These are phyloP conservation scores for Fomitopsis pulvina DNA, from an alignment of 768 basidiomycete genomes.

Conservation along the genomic window DNA sequence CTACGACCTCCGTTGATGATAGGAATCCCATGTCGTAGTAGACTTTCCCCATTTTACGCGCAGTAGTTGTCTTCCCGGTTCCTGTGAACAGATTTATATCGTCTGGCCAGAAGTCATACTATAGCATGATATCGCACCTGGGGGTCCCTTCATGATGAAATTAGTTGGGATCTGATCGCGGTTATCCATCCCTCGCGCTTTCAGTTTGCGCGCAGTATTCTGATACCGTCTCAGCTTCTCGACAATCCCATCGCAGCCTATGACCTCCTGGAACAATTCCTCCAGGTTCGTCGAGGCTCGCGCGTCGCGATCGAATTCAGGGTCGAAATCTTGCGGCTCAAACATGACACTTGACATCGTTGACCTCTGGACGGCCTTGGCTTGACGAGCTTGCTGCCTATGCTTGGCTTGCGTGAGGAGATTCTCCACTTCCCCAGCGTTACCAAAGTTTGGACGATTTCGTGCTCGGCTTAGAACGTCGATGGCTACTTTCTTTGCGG, in stretches of 20 bases:
- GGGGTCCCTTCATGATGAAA: conserved; percentile 70
- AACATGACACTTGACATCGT: conserved; percentile 23
- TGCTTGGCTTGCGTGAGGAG: conserved; percentile 22
- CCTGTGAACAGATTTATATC: conserved; percentile 33
- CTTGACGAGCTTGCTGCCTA: conserved; percentile 18
- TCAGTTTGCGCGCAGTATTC: conserved; percentile 37
- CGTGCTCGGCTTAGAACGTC: conserved; percentile 28
- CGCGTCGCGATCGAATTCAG: conserved; percentile 44
- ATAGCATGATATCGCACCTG: conserved; percentile 34
- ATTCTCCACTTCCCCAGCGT: conserved; percentile 27
- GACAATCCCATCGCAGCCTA: conserved; percentile 52
- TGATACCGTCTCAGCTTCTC: conserved; percentile 46
- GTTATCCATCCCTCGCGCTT: conserved; percentile 34
- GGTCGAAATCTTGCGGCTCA: conserved; percentile 52
- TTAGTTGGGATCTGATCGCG: conserved; percentile 51
- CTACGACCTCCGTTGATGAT: conserved; percentile 44
- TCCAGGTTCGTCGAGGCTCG: conserved; percentile 44
- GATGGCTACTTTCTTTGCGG: conserved; percentile 51
- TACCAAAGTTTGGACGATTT: conserved; percentile 28
- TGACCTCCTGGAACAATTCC: conserved; percentile 55
- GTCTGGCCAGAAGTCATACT: neutral
- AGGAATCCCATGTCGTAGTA: conserved; percentile 60
- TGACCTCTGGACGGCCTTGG: conserved; percentile 8
- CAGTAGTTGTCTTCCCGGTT: conserved; percentile 58
- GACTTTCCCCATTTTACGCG: conserved; percentile 55